A percentile compares a stretch with the other conserved stretches of the same genome.
These are phyloP conservation scores for Linum lewisii DNA, from an alignment of 345 rosid genomes.

Conservation along the genomic window DNA sequence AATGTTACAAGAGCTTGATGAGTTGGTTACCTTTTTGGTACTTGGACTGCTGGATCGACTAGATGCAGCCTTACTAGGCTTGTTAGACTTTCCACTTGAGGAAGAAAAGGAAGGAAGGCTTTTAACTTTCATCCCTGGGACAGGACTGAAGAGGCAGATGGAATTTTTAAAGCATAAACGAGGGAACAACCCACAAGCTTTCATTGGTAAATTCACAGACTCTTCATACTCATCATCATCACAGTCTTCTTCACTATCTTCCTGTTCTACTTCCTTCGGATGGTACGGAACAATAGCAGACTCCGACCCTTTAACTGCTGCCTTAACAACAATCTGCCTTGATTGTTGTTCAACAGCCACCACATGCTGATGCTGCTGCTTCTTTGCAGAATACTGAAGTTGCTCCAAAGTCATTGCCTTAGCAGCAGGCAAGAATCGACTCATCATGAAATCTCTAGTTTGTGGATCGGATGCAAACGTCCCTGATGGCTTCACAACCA, in stretches of 20 bases:
- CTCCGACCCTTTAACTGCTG: slow-evolving; percentile 22
- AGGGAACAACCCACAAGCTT: slow-evolving; percentile 73
- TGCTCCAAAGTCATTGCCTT: slow-evolving; percentile 80
- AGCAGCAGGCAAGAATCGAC: slow-evolving; percentile 91
- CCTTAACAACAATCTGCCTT: slow-evolving; percentile 27
- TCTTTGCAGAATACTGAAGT: slow-evolving; percentile 52
- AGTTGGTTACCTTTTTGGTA: slow-evolving; percentile 40
- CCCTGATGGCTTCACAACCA: slow-evolving; percentile 32
- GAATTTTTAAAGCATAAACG: slow-evolving; percentile 58
- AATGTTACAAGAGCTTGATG: not conserved
- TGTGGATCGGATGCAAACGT: slow-evolving; percentile 40
- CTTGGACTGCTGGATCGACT: slow-evolving; percentile 35
- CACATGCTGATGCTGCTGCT: slow-evolving; percentile 44
- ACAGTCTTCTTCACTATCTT: slow-evolving; percentile 39
- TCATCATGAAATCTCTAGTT: slow-evolving; percentile 79
- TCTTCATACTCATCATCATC: slow-evolving; percentile 30
- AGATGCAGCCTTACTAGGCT: slow-evolving; percentile 32
- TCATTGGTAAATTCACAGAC: slow-evolving; percentile 33
- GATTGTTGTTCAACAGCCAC: slow-evolving; percentile 33
- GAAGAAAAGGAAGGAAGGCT: slow-evolving; percentile 30
- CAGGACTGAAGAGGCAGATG: slow-evolving; percentile 42
- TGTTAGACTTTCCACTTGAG: slow-evolving; percentile 16
- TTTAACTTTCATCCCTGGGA: slow-evolving; percentile 47
- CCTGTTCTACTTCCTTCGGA: slow-evolving; percentile 28
- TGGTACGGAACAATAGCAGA: slow-evolving; percentile 22